A percentile compares a stretch with the other conserved stretches of the same genome.
phyloP scores from a whole-genome alignment of 1,284 basidiomycete species.

The Gymnopus androsaceus region DNA sequence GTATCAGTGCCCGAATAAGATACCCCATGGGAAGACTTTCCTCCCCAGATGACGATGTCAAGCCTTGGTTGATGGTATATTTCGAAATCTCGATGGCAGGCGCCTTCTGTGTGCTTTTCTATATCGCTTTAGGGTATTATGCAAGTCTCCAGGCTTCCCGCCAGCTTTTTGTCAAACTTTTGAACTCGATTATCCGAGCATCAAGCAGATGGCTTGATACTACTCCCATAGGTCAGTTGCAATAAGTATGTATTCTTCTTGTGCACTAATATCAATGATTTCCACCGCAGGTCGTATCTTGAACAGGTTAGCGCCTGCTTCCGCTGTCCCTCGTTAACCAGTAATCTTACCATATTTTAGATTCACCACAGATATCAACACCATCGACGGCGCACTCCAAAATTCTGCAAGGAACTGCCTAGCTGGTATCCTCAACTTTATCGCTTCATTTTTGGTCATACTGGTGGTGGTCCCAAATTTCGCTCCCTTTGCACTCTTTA shows the following conservation, averaged over 20 bases:
- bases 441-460: constrained; percentile 69
- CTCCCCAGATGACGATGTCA: constrained; percentile 57
- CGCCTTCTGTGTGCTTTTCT: constrained; percentile 53
- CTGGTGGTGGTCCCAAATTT: constrained; percentile 68
- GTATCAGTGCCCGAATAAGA: constrained; percentile 21
- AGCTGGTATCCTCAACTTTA: constrained; percentile 59
- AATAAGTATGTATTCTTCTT: not conserved
- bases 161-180: constrained; percentile 53
- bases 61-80: constrained; percentile 68
- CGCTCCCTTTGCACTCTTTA: constrained; percentile 67
- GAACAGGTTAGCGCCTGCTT: not conserved
- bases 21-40: constrained; percentile 52
- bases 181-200: constrained; percentile 57
- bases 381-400: constrained; percentile 65
- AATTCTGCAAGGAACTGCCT: constrained; percentile 58
- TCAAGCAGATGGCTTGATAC: constrained; percentile 70
- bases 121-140: constrained; percentile 67
- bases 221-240: constrained; percentile 57
- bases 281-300: constrained; percentile 1
- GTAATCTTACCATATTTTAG: constrained; percentile 67
- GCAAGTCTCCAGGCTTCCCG: constrained; percentile 67
- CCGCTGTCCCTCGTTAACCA: not conserved
- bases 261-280: not conserved
- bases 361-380: constrained; percentile 80
- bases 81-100: constrained; percentile 60